Evolutionary conservation across 2,329 filamentous ascomycete genomes (phyloP).

Genomic region (Neocatenulostroma microsporum): DNA sequence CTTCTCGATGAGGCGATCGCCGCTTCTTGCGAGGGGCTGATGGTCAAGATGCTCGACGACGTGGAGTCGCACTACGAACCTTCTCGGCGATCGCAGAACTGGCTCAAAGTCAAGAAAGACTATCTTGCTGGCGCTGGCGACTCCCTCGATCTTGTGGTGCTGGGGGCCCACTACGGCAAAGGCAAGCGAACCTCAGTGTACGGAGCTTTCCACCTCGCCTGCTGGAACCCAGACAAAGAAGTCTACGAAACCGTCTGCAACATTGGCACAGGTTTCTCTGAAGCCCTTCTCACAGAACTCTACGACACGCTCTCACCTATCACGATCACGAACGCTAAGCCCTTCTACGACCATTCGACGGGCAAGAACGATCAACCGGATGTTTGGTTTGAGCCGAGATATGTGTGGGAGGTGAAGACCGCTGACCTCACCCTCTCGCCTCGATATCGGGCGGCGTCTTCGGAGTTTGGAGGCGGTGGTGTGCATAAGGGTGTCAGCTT

Average conservation of each 20-base stretch:
- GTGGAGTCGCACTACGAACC: slow-evolving; percentile 90
- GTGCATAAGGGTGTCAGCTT: slow-evolving; percentile 70
- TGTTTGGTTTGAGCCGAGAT: slow-evolving; percentile 92
- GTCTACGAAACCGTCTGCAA: slow-evolving; percentile 95
- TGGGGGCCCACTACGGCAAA: slow-evolving; percentile 88
- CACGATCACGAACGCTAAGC: slow-evolving; percentile 83
- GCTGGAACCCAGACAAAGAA: slow-evolving; percentile 74
- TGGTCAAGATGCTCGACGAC: slow-evolving; percentile 99
- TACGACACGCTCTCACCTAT: slow-evolving; percentile 66
- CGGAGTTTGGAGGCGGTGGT: slow-evolving; percentile 60
- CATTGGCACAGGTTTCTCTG: slow-evolving; percentile 94
- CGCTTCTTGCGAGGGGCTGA: slow-evolving; percentile 90
- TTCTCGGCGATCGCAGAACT: slow-evolving; percentile 91
- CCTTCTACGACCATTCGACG: slow-evolving; percentile 81
- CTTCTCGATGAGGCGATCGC: slow-evolving; percentile 94
- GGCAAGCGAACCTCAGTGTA: slow-evolving; percentile 95
- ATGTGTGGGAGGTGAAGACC: slow-evolving; percentile 97
- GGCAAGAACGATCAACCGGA: slow-evolving; percentile 91
- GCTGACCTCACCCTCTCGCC: slow-evolving; percentile 90
- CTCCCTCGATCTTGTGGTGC: slow-evolving; percentile 89
- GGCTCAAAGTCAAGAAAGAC: slow-evolving; percentile 98
- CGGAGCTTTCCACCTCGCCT: slow-evolving; percentile 89
- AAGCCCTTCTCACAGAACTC: slow-evolving; percentile 84
- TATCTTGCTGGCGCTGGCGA: slow-evolving; percentile 91
- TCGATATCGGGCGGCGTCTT: slow-evolving; percentile 81